Conservation (phyloP, 2,329 filamentous ascomycete species). For the Penicillium janthinellum region DNA sequence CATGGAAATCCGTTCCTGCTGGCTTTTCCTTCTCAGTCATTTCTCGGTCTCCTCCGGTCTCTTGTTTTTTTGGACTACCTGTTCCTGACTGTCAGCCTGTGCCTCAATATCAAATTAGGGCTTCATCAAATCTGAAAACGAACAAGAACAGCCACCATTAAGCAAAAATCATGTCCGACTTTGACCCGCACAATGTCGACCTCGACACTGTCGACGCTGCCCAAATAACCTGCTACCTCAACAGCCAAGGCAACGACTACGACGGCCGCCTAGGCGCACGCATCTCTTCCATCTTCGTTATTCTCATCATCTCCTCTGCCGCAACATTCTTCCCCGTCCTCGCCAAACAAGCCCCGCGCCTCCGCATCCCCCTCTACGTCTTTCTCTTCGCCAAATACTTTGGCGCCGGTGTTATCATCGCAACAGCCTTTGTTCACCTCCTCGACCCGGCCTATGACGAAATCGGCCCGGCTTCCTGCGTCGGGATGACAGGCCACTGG, state of each 20-base stretch:
- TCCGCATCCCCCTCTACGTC: slow-evolving; percentile 46
- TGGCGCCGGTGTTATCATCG: slow-evolving; percentile 51
- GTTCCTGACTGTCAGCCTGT: background rate
- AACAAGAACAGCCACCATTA: too few species aligned
- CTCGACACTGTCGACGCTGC: slow-evolving; percentile 46
- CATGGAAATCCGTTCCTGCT: background rate
- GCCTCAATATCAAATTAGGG: background rate
- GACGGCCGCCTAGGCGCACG: slow-evolving; percentile 52
- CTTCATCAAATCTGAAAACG: background rate
- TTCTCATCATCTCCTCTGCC: slow-evolving; percentile 44
- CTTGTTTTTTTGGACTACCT: background rate
- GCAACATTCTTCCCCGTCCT: slow-evolving; percentile 52
- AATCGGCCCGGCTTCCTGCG: slow-evolving; percentile 53
- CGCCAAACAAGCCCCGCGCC: slow-evolving; percentile 40
- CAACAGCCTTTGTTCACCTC: slow-evolving; percentile 52
- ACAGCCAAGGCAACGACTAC: slow-evolving; percentile 53
- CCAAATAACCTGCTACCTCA: slow-evolving; percentile 56
- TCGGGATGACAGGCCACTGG: slow-evolving; percentile 58
- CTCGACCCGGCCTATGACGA: slow-evolving; percentile 49
- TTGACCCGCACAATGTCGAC: slow-evolving; percentile 49
- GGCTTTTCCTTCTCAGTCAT: background rate
- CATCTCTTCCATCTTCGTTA: slow-evolving; percentile 50
- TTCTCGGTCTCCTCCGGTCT: background rate
- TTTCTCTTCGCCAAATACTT: slow-evolving; percentile 54
- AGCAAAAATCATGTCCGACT: slow-evolving; percentile 19